A percentile compares a stretch with the other conserved stretches of the same genome.
phyloP scores from a whole-genome alignment of 73 alveolate genomes.

The Uronychia setigera region DNA sequence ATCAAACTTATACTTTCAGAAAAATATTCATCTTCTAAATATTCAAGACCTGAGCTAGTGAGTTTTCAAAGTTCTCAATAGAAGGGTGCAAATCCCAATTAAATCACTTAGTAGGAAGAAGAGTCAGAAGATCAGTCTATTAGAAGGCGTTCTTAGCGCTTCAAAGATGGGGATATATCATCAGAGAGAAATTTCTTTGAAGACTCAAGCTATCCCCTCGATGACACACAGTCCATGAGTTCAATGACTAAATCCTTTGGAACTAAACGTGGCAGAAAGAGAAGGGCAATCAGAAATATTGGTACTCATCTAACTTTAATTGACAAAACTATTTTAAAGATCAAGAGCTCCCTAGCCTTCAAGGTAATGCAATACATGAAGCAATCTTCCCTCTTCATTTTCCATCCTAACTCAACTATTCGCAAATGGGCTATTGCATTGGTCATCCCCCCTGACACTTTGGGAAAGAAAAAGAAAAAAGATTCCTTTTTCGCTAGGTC shows the following conservation, averaged over 20 bases:
- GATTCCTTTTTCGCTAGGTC: not conserved
- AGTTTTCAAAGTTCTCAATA: not conserved
- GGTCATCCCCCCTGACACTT: not conserved
- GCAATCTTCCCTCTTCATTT: constrained; percentile 14
- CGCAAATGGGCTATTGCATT: not conserved
- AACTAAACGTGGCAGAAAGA: not conserved
- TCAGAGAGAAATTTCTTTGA: no score
- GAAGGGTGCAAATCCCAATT: not conserved
- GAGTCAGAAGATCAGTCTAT: not conserved
- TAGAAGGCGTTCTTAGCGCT: no score
- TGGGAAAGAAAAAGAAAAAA: not conserved
- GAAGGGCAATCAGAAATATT: not conserved
- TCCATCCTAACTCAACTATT: constrained; percentile 9
- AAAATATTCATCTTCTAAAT: no score
- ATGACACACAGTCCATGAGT: no score
- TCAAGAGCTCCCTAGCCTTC: not conserved
- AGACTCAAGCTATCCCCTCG: not conserved
- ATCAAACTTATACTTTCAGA: no score
- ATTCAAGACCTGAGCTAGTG: no score
- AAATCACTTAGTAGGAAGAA: not conserved
- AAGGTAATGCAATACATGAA: not conserved
- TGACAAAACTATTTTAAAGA: not conserved
- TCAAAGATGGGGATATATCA: no score
- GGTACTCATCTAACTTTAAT: not conserved
- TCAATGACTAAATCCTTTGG: no score